These are phyloP conservation scores for Polychaeton citri DNA, from an alignment of 2,329 filamentous ascomycete genomes.

Conservation along the genomic window DNA sequence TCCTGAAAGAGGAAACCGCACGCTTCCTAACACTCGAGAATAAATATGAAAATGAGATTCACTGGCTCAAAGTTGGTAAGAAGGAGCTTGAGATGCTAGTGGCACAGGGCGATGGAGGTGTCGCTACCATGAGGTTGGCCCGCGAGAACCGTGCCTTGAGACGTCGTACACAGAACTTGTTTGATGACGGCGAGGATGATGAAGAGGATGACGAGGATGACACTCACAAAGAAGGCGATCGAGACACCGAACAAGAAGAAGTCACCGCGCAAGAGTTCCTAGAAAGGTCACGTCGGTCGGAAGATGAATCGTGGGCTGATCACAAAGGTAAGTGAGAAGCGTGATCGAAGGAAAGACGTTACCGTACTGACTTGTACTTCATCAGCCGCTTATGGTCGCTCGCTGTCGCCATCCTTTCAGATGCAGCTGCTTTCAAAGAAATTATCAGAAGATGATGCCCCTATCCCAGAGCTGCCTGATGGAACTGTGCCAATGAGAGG, in stretches of 20 bases:
- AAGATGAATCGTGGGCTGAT: no score
- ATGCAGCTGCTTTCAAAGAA: conserved; percentile 27
- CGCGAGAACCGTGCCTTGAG: conserved; percentile 28
- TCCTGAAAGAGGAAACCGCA: conserved; percentile 19
- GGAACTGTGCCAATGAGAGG: conserved; percentile 18
- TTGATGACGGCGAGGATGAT: no score
- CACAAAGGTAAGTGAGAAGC: no score
- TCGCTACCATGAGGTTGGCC: conserved; percentile 28
- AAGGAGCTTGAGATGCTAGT: conserved; percentile 32
- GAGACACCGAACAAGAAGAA: not conserved
- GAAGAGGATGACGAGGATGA: not conserved
- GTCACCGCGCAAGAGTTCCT: no score
- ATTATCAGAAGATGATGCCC: conserved; percentile 22
- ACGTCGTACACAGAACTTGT: no score
- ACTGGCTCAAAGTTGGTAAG: conserved; percentile 27
- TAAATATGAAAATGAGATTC: conserved; percentile 20
- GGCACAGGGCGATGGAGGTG: conserved; percentile 25
- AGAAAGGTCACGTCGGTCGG: no score
- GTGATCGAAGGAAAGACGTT: no score
- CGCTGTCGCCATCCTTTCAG: conserved; percentile 23
- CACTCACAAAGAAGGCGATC: not conserved
- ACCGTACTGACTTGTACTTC: no score
- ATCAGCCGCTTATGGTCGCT: not conserved
- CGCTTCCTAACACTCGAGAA: conserved; percentile 18
- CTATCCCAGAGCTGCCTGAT: conserved; percentile 17